phyloP scores from a whole-genome alignment of 495 filamentous ascomycete species.

The Aspergillus asperescens region DNA sequence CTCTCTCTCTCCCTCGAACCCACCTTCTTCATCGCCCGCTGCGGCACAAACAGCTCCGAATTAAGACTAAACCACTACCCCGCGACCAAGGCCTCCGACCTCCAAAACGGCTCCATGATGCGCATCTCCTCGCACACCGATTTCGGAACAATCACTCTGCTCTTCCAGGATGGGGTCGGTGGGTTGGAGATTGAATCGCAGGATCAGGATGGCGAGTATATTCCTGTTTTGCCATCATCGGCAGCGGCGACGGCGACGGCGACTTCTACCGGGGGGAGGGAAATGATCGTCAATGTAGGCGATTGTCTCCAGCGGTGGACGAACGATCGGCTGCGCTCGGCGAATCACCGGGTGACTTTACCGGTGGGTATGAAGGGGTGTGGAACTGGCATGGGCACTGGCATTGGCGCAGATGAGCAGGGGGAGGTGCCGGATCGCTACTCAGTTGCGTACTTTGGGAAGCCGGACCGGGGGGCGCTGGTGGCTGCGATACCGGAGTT shows the following conservation, averaged over 20 bases:
- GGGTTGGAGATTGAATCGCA: constrained; percentile 45
- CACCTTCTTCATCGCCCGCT: constrained; percentile 41
- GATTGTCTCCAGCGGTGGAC: constrained; percentile 59
- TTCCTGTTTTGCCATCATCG: neutral
- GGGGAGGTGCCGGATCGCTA: constrained; percentile 22
- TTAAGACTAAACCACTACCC: constrained; percentile 43
- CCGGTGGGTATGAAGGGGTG: neutral
- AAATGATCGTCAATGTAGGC: constrained; percentile 61
- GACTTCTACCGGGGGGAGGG: constrained; percentile 15
- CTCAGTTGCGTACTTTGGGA: constrained; percentile 34
- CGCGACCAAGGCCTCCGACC: constrained; percentile 12
- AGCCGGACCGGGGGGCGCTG: constrained; percentile 23
- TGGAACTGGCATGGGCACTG: no score
- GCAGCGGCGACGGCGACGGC: neutral
- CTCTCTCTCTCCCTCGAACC: constrained; percentile 43
- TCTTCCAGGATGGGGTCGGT: constrained; percentile 44
- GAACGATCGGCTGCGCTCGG: constrained; percentile 44
- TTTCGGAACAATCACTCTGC: constrained; percentile 45
- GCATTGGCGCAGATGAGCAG: no score
- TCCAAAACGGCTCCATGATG: constrained; percentile 21
- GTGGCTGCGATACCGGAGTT: constrained; percentile 16
- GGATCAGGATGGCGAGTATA: neutral
- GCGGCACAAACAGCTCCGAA: constrained; percentile 48
- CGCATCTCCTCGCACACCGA: constrained; percentile 44
- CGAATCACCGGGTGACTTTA: constrained; percentile 29